A percentile compares a stretch with the other conserved stretches of the same genome.
phyloP scores from a whole-genome alignment of 2,329 filamentous ascomycete species.

The Chaetomium sp. region DNA sequence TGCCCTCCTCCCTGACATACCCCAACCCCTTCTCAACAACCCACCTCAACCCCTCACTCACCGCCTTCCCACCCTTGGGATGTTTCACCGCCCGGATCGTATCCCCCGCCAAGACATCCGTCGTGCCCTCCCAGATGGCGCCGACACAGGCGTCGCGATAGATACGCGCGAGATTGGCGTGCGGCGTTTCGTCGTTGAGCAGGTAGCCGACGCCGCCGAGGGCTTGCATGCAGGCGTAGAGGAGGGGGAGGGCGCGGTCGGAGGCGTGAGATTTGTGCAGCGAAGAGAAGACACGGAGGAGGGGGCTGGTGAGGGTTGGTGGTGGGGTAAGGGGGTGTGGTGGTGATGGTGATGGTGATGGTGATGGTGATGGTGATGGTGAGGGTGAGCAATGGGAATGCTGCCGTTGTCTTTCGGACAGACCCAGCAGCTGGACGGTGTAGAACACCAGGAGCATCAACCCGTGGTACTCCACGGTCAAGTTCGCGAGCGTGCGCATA shows the following conservation, averaged over 20 bases:
- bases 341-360: slow-evolving; percentile 8
- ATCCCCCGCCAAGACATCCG: slow-evolving; percentile 58
- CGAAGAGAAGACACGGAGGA: slow-evolving; percentile 54
- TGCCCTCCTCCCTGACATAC: slow-evolving; percentile 24
- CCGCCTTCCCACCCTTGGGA: slow-evolving; percentile 31
- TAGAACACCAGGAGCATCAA: slow-evolving; percentile 51
- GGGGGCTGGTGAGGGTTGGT: slow-evolving; percentile 30
- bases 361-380: slow-evolving; percentile 20
- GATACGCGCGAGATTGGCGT: slow-evolving; percentile 59
- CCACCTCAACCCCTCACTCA: slow-evolving; percentile 37
- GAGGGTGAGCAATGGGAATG: slow-evolving; percentile 20
- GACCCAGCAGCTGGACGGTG: slow-evolving; percentile 47
- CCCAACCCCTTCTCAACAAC: slow-evolving; percentile 29
- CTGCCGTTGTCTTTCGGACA: slow-evolving; percentile 40
- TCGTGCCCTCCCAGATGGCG: slow-evolving; percentile 60
- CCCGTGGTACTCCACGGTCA: slow-evolving; percentile 50
- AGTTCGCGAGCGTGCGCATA: slow-evolving; percentile 50
- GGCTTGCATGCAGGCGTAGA: slow-evolving; percentile 56
- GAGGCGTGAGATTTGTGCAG: slow-evolving; percentile 54
- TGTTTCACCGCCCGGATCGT: slow-evolving; percentile 44
- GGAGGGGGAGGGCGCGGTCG: slow-evolving; percentile 41
- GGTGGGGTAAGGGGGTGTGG: slow-evolving; percentile 29
- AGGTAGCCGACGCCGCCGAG: slow-evolving; percentile 63
- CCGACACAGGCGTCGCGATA: slow-evolving; percentile 59
- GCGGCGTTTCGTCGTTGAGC: slow-evolving; percentile 53